phyloP scores from a whole-genome alignment of 495 filamentous ascomycete genomes.

The Durotheca rogersii region DNA sequence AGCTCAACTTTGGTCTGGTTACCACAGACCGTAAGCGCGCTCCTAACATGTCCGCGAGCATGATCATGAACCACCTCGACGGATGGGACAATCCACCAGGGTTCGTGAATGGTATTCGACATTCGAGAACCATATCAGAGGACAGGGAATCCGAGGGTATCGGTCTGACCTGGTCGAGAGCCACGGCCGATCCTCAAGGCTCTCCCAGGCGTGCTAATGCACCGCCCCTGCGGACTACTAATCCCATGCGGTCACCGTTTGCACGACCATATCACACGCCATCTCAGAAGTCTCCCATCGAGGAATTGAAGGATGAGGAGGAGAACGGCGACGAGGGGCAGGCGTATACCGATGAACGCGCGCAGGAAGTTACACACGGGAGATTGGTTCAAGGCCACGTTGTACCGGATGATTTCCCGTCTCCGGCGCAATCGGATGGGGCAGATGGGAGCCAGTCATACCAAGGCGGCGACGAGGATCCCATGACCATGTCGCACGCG shows the following conservation, averaged over 20 bases:
- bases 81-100: conserved; percentile 35
- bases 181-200: conserved; percentile 40
- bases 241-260: conserved; percentile 28
- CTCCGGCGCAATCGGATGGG: conserved; percentile 63
- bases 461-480: conserved; percentile 51
- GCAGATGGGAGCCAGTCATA: conserved; percentile 38
- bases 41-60: conserved; percentile 67
- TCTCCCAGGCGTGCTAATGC: conserved; percentile 42
- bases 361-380: conserved; percentile 86
- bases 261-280: conserved; percentile 36
- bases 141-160: conserved; percentile 30
- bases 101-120: conserved; percentile 33
- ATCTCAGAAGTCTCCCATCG: conserved; percentile 42
- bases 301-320: conserved; percentile 44
- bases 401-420: conserved; percentile 91
- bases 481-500: conserved; percentile 56
- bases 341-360: conserved; percentile 84
- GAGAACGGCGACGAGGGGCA: conserved; percentile 49
- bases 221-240: conserved; percentile 31
- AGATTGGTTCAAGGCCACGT: conserved; percentile 94
- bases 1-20: conserved; percentile 95
- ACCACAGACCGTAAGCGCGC: conserved; percentile 84
- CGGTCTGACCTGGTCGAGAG: conserved; percentile 27
- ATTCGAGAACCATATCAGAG: conserved; percentile 20
- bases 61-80: conserved; percentile 56